Percentiles rank a stretch among this genome's conserved stretches.
These are phyloP conservation scores for Phlebiopsis gigantea DNA, from an alignment of 768 basidiomycete genomes.

Conservation along the genomic window DNA sequence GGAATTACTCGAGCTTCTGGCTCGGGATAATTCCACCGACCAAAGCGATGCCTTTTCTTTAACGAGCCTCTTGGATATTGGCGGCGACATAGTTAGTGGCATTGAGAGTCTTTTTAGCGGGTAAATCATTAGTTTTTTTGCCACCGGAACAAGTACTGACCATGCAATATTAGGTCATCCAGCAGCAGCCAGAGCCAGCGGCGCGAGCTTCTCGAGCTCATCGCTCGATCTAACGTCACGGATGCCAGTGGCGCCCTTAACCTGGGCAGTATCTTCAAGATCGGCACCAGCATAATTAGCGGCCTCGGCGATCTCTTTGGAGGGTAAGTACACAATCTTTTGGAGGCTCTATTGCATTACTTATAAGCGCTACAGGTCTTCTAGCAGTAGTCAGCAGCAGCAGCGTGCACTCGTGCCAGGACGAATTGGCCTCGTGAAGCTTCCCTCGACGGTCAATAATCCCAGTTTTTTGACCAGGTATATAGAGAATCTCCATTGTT, in stretches of 20 bases:
- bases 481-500: too few species aligned
- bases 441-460: neutral
- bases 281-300: neutral
- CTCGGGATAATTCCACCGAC: neutral
- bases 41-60: neutral
- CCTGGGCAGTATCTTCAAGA: neutral
- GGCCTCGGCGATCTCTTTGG: neutral
- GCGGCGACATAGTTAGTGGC: neutral
- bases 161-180: neutral
- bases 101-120: neutral
- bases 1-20: neutral
- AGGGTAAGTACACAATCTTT: neutral
- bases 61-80: neutral
- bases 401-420: neutral
- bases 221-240: neutral
- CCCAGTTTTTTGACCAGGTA: too few species aligned
- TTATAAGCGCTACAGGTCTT: neutral
- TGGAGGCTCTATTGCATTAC: too few species aligned
- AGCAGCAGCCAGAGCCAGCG: neutral
- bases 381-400: neutral
- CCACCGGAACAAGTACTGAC: neutral
- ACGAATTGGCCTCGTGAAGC: neutral
- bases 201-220: neutral
- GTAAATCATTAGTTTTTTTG: neutral
- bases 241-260: neutral